Evolutionary conservation across 345 rosid species (phyloP).

Genomic region (Mercurialis annua): DNA sequence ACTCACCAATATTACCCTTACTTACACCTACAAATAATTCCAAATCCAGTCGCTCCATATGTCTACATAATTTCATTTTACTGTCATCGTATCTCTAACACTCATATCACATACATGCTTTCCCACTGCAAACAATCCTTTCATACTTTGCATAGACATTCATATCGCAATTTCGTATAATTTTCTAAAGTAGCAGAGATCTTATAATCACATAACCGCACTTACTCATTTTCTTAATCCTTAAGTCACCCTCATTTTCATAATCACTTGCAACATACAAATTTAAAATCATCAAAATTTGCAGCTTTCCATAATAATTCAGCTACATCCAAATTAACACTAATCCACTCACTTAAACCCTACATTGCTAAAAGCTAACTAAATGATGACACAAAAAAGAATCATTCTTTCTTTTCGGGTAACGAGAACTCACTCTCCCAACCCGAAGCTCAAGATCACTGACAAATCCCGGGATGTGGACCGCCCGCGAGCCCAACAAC

Average conservation of each 20-base stretch:
- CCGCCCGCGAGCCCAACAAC: too few species aligned
- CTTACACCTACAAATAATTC: too few species aligned
- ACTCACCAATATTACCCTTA: neutral
- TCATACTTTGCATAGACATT: neutral
- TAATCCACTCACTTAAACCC: neutral
- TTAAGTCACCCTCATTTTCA: neutral
- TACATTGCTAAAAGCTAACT: neutral
- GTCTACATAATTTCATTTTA: neutral
- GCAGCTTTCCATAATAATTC: neutral
- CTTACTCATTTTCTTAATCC: neutral
- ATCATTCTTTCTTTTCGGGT: too few species aligned
- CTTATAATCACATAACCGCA: neutral
- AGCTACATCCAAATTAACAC: neutral
- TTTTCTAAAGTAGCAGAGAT: neutral
- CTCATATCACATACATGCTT: neutral
- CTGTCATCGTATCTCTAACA: neutral
- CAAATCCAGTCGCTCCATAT: neutral
- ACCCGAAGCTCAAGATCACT: too few species aligned
- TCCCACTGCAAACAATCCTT: neutral
- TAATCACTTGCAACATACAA: neutral
- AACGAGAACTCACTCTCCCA: too few species aligned
- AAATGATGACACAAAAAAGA: neutral
- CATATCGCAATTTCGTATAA: neutral
- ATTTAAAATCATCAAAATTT: neutral
- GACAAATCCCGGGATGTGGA: too few species aligned